A percentile compares a stretch with the other conserved stretches of the same genome.
Conservation (phyloP, 306 rosid species). For the Trifolium dubium region DNA sequence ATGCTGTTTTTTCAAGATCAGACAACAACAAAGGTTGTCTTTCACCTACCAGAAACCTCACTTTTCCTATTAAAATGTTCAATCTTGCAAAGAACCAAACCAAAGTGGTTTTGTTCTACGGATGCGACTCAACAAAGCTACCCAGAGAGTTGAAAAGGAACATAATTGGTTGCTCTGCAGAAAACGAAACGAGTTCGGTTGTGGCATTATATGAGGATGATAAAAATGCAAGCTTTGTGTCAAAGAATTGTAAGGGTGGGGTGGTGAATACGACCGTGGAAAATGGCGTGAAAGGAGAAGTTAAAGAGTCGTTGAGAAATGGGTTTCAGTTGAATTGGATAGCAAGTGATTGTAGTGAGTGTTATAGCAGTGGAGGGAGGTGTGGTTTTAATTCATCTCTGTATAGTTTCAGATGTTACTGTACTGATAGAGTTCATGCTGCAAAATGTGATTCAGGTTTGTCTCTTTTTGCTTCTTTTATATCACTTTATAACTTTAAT, state of each 20-base stretch:
- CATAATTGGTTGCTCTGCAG: constrained; percentile 40
- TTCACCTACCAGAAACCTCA: constrained; percentile 11
- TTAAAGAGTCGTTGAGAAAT: constrained; percentile 42
- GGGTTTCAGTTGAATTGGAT: constrained; percentile 63
- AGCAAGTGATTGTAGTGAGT: constrained; percentile 42
- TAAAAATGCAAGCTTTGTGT: neutral
- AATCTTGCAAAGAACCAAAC: neutral
- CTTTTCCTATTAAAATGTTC: constrained; percentile 3
- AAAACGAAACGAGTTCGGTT: constrained; percentile 26
- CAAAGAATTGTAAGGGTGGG: constrained; percentile 25
- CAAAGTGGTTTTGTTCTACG: constrained; percentile 32
- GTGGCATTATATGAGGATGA: constrained; percentile 46
- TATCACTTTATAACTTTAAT: neutral
- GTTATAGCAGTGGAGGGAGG: constrained; percentile 45
- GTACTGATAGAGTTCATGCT: constrained; percentile 61
- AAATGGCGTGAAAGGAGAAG: neutral
- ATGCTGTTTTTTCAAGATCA: constrained; percentile 31
- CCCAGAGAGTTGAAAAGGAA: neutral
- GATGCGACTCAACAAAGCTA: constrained; percentile 35
- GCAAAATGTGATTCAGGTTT: constrained; percentile 53
- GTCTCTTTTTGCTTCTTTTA: constrained; percentile 17
- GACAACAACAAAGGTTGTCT: constrained; percentile 26
- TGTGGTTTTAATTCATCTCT: constrained; percentile 47
- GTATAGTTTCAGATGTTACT: constrained; percentile 49
- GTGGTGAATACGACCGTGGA: constrained; percentile 25